Evolutionary conservation across 202 grass and related monocot species (phyloP).

Genomic region (Eragrostis tef): DNA sequence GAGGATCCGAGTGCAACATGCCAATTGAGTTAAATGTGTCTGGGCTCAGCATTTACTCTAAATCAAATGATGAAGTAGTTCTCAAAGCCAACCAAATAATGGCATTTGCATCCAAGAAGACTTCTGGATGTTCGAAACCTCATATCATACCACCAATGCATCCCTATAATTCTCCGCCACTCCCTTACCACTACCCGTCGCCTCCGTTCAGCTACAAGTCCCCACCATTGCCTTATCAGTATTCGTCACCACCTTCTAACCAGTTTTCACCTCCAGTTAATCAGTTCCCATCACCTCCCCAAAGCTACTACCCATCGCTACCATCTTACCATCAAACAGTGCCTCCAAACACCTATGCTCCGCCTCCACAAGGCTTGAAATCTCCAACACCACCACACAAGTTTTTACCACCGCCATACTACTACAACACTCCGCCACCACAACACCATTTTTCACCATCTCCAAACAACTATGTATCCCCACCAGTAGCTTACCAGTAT

Average conservation of each 20-base stretch:
- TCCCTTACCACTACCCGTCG: conserved; percentile 43
- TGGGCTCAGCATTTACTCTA: conserved; percentile 50
- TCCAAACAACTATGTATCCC: conserved; percentile 41
- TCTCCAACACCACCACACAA: conserved; percentile 44
- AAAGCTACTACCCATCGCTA: conserved; percentile 39
- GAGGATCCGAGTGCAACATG: conserved; percentile 66
- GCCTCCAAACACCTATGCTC: conserved; percentile 44
- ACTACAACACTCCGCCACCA: conserved; percentile 56
- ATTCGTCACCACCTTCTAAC: conserved; percentile 40
- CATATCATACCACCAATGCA: conserved; percentile 38
- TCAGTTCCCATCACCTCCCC: conserved; percentile 47
- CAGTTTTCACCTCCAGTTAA: conserved; percentile 44
- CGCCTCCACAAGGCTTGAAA: conserved; percentile 21
- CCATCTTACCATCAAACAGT: conserved; percentile 46
- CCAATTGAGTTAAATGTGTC: conserved; percentile 60
- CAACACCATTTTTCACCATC: conserved; percentile 24
- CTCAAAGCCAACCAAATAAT: conserved; percentile 63
- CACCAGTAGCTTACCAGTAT: conserved; percentile 42
- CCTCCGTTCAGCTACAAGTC: conserved; percentile 51
- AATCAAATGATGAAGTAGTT: conserved; percentile 60
- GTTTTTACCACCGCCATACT: conserved; percentile 59
- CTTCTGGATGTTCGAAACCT: conserved; percentile 50
- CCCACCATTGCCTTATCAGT: conserved; percentile 44
- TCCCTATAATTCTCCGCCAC: conserved; percentile 38
- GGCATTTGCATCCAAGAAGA: conserved; percentile 66